Evolutionary conservation across 805 yeast species (phyloP).

Genomic region (Candida insectorum): DNA sequence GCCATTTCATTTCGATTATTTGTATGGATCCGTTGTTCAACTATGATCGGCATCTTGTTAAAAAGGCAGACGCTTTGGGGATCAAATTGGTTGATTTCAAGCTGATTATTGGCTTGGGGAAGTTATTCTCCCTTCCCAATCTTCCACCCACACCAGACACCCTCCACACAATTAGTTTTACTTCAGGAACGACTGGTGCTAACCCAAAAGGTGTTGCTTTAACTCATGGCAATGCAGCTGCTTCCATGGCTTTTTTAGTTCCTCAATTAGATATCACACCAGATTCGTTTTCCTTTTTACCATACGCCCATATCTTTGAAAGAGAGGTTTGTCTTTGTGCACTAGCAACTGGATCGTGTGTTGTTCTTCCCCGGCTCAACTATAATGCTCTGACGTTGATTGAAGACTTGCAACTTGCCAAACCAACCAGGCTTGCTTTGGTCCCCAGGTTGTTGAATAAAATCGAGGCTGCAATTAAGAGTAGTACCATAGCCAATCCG

Average conservation of each 20-base stretch:
- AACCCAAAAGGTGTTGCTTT: conserved; percentile 67
- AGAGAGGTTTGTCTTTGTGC: conserved; percentile 43
- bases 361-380: conserved; percentile 45
- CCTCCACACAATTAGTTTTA: conserved; percentile 37
- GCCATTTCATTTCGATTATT: conserved; percentile 46
- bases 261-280: conserved; percentile 20
- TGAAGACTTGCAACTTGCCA: conserved; percentile 53
- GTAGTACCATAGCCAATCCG: conserved; percentile 35
- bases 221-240: conserved; percentile 47
- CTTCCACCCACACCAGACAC: conserved; percentile 30
- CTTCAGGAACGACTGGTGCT: conserved; percentile 67
- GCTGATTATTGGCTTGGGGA: conserved; percentile 28
- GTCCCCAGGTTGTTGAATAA: conserved; percentile 66
- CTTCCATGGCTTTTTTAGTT: conserved; percentile 40
- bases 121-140: conserved; percentile 25
- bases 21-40: conserved; percentile 26
- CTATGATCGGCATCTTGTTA: too few species aligned
- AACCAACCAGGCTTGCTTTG: conserved; percentile 51
- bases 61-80: background rate
- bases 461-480: conserved; percentile 59
- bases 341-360: conserved; percentile 44
- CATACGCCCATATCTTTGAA: conserved; percentile 59
- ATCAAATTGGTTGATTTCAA: conserved; percentile 21
- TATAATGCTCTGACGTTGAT: conserved; percentile 46
- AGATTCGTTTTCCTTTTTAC: conserved; percentile 43